Evolutionary conservation across 257 asterid genomes (phyloP), one percentile per base, ranked within the genome.

Genomic region (Ophiorrhiza pumila): DNA sequence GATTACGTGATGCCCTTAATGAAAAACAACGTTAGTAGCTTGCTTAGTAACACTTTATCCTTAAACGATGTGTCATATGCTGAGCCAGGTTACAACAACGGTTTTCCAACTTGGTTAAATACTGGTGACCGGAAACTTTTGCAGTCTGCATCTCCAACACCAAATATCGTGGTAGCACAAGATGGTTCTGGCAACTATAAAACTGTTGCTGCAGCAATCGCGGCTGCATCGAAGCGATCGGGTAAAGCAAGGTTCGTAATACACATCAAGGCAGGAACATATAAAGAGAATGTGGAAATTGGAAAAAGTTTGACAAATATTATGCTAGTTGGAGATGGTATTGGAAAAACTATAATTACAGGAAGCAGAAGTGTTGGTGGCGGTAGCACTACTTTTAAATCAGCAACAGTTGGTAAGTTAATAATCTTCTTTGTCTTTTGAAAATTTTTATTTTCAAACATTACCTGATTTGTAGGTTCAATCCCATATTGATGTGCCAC

Each of bases 321-420:
- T 5, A 93, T 85, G 96, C 69, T 93, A 72, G 58, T 89, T 60
- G 98, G 97, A 23, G 98, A 91, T 69, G 98, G 97, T 0, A 93
- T 91, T 67, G 97, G 97, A 72, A 85, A 56, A 79, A 93, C 98
- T 1, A 82, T 93, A n/a, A 93, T 93, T 68, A 91, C 96, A 49
- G 97, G 98, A 53, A 89, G 95, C 72, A 81, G 71, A 53, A 91
- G 97, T 68, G 92, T 89, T 62, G 93, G 80, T 63, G 93, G 97
- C 10, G 91, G 92, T 70, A 71, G 86, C 77, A 87, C 96, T 84
- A 93, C 98, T 60, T 93, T 89, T 76, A 75, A 72, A 20, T 87
- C 97, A 1, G 96, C 97, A 78, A 91, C 98, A 3, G 90, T 93
- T 77, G 93, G 98, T 93, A 78, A 83, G 93, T 69, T 9, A 29